Evolutionary conservation across 2,329 filamentous ascomycete species (phyloP), one percentile per base, ranked within the genome.

Genomic region (Didymella sp.): DNA sequence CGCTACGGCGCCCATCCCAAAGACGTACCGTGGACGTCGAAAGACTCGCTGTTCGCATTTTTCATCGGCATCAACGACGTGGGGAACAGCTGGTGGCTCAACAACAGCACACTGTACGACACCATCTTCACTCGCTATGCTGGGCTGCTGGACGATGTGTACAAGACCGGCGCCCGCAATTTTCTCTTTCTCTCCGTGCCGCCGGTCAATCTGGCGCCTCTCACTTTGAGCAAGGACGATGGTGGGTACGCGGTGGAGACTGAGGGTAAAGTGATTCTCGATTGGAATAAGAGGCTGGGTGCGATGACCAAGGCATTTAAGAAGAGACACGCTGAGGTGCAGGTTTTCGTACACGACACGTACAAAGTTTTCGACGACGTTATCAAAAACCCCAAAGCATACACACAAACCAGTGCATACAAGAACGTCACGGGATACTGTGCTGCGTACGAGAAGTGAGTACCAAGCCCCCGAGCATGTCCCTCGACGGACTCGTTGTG

Each of bases 61-160:
- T 85, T 79, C 75, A 82, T 85, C 47, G 84, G 84, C 30, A 81
- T 85, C 63, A 86, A 86, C 65, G 84, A 86, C 61, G 77, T 85
- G 15, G 80, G 80, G 13, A 82, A 81, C 63, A 75, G 76, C 9
- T 84, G 80, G 74, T 79, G 73, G 68, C 58, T 70, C 24, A 63
- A 73, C 50, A 78, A 78, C 47, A 64, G 64, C 35, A 72, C 71
- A 0, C 60, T 74, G 4, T 71, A 74, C 50, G 68, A 71, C 9
- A 47, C 59, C 24, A 77, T 78, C 31, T 77, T 80, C 63, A 55
- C 64, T 6, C 70, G 72, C 3, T 81, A 80, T 54, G 63, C 64
- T 6, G 56, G 59, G 1, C 70, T 79, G 1, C 66, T 79, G 3
- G 73, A 77, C 6, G 58, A 75, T 27, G 66, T 82, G 5, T 82